These are phyloP conservation scores for Rostrohypoxylon terebratum DNA, from an alignment of 495 filamentous ascomycete genomes.

Conservation along the genomic window DNA sequence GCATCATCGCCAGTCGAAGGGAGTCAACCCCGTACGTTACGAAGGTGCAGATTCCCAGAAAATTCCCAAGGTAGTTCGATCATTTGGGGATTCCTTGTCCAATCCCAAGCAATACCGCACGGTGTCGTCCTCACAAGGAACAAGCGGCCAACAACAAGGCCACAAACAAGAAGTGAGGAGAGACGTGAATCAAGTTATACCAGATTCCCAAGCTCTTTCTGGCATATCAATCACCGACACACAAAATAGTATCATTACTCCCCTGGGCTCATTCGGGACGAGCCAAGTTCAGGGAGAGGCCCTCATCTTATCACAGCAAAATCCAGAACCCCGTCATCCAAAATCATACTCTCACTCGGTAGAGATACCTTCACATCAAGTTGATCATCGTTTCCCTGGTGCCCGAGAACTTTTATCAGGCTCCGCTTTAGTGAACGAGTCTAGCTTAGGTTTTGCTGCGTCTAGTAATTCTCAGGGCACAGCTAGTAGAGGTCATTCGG, in stretches of 20 bases:
- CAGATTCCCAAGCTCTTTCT: constrained; percentile 47
- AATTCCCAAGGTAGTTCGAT: constrained; percentile 28
- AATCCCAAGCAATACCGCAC: constrained; percentile 24
- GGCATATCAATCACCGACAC: constrained; percentile 26
- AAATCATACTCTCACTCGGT: constrained; percentile 10
- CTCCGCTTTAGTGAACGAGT: constrained; percentile 18
- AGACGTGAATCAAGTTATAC: constrained; percentile 34
- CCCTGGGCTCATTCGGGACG: constrained; percentile 5
- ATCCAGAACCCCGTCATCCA: neutral
- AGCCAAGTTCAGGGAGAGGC: constrained; percentile 21
- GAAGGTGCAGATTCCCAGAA: neutral
- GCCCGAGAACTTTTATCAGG: neutral
- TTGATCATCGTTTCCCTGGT: constrained; percentile 21
- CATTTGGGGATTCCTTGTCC: constrained; percentile 27
- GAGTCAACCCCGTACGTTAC: neutral
- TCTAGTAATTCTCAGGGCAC: constrained; percentile 20
- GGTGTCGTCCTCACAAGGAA: constrained; percentile 21
- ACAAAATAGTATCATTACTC: constrained; percentile 19
- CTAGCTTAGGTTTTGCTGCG: constrained; percentile 5
- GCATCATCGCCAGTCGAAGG: constrained; percentile 14
- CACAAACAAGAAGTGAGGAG: neutral
- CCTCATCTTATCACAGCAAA: constrained; percentile 6
- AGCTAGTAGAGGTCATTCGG: constrained; percentile 5
- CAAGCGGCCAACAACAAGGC: constrained; percentile 5
- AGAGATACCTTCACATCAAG: constrained; percentile 48